Evolutionary conservation across 768 basidiomycete species (phyloP).

Genomic region (Lepiota venenata): DNA sequence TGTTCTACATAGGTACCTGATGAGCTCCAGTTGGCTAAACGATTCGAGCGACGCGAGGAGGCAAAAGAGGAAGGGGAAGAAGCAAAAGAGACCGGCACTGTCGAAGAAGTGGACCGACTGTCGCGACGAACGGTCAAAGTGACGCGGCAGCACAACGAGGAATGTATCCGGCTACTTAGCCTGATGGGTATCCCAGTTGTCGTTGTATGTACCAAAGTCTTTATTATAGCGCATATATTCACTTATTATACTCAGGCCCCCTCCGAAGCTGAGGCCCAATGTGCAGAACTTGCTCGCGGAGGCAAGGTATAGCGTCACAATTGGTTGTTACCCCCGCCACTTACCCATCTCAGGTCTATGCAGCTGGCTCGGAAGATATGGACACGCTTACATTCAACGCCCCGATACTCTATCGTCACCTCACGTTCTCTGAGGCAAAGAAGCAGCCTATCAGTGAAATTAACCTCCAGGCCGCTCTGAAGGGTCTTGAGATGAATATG

Average conservation of each 20-base stretch:
- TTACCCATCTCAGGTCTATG: conserved; percentile 67
- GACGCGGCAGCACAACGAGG: conserved; percentile 94
- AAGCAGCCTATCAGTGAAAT: conserved; percentile 96
- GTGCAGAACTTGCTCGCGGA: conserved; percentile 95
- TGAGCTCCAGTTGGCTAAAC: conserved; percentile 78
- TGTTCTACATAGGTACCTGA: conserved; percentile 1
- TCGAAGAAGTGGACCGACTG: conserved; percentile 90
- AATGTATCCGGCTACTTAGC: conserved; percentile 79
- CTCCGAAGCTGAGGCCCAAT: conserved; percentile 98
- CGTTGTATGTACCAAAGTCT: conserved; percentile 49
- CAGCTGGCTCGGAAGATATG: conserved; percentile 99
- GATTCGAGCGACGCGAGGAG: conserved; percentile 87
- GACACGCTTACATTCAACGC: conserved; percentile 96
- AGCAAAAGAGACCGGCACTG: conserved; percentile 93
- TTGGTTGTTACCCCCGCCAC: not conserved
- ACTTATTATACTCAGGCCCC: conserved; percentile 63
- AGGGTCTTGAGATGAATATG: conserved; percentile 93
- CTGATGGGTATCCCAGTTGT: conserved; percentile 98
- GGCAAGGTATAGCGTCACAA: conserved; percentile 59
- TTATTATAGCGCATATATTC: not conserved
- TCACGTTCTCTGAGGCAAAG: conserved; percentile 97
- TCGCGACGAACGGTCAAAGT: conserved; percentile 91
- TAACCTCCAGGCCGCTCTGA: conserved; percentile 72
- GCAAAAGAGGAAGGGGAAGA: conserved; percentile 95
- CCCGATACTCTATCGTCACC: conserved; percentile 89